phyloP scores from a whole-genome alignment of 805 yeast genomes.

The Hanseniaspora meyeri region DNA sequence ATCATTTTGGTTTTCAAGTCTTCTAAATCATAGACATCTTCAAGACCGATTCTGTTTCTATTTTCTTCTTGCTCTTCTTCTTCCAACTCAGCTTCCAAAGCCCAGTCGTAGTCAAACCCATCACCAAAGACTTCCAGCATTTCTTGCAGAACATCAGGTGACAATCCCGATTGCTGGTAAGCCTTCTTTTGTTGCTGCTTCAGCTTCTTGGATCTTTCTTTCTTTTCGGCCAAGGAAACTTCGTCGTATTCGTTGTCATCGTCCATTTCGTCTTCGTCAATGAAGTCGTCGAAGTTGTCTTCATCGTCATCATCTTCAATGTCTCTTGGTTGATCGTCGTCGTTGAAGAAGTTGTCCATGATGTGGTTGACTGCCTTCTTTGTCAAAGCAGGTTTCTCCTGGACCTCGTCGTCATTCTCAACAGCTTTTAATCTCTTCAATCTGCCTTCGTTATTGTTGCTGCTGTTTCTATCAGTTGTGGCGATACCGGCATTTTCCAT shows the following conservation, averaged over 20 bases:
- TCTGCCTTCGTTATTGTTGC: conserved; percentile 17
- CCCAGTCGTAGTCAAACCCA: conserved; percentile 97
- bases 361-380: conserved; percentile 19
- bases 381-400: conserved; percentile 15
- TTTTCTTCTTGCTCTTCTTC: conserved; percentile 42
- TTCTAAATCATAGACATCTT: conserved; percentile 88
- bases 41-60: conserved; percentile 40
- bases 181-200: conserved; percentile 37
- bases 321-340: conserved; percentile 28
- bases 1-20: conserved; percentile 83
- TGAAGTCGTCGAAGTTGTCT: conserved; percentile 92
- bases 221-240: conserved; percentile 74
- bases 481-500: conserved; percentile 82
- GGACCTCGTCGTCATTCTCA: conserved; percentile 13
- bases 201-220: conserved; percentile 33
- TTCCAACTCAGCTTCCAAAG: conserved; percentile 76
- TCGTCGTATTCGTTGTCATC: conserved; percentile 84
- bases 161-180: conserved; percentile 48
- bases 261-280: conserved; percentile 91
- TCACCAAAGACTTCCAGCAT: conserved; percentile 92
- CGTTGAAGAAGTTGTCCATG: conserved; percentile 33
- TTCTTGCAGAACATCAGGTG: conserved; percentile 84
- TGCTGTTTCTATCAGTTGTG: conserved; percentile 33
- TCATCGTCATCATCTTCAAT: conserved; percentile 22
- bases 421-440: conserved; percentile 73